Conservation (phyloP, 179 eudicot genomes). For the Silene coronaria region DNA sequence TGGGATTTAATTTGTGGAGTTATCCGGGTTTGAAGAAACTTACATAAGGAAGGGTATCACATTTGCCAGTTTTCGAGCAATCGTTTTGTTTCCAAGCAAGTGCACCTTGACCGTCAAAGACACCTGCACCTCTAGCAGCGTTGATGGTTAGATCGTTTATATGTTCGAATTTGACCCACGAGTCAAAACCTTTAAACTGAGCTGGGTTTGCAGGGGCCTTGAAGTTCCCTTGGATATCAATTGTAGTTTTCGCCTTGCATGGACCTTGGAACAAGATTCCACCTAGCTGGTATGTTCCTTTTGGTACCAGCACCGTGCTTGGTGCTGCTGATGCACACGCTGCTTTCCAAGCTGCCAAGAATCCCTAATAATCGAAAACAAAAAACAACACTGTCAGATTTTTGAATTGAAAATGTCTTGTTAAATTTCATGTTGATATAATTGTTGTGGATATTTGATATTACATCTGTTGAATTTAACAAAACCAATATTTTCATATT, state of each 20-base stretch:
- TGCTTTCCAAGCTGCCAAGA: constrained; percentile 40
- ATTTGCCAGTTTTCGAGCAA: constrained; percentile 32
- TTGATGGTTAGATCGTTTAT: constrained; percentile 32
- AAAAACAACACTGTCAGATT: neutral
- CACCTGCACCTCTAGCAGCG: constrained; percentile 32
- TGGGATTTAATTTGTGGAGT: too few species aligned
- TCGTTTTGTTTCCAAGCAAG: constrained; percentile 35
- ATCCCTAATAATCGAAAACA: constrained; percentile 19
- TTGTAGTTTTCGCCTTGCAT: constrained; percentile 31
- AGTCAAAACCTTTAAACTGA: constrained; percentile 21
- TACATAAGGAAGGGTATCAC: constrained; percentile 40
- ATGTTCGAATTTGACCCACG: constrained; percentile 35
- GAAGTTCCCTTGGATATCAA: constrained; percentile 35
- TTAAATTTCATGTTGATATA: too few species aligned
- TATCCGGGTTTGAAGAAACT: constrained; percentile 5
- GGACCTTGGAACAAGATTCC: constrained; percentile 40
- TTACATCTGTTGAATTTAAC: too few species aligned
- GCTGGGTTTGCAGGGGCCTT: constrained; percentile 34
- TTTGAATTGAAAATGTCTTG: neutral
- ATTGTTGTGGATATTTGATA: too few species aligned
- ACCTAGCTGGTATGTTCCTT: constrained; percentile 30
- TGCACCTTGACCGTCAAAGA: constrained; percentile 44
- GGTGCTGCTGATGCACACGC: constrained; percentile 38
- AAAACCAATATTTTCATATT: too few species aligned
- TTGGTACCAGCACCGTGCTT: constrained; percentile 33